Evolutionary conservation across 805 yeast species (phyloP), one percentile per base, ranked within the genome.

Genomic region (Candida loeiensis): DNA sequence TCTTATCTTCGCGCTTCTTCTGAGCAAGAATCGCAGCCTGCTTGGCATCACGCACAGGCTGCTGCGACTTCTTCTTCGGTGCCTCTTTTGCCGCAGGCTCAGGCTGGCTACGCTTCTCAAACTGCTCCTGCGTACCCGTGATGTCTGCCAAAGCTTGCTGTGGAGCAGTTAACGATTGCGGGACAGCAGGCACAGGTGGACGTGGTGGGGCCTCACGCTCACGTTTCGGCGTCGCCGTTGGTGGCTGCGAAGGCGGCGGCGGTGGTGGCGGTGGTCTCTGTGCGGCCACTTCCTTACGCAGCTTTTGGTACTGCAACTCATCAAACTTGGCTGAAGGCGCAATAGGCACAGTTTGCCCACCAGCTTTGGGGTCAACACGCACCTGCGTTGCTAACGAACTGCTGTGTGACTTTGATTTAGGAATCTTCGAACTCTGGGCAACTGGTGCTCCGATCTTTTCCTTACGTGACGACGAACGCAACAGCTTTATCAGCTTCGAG

Each of bases 1-100:
- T 81, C 58, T 87, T 82, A 38, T 85, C 85, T 55, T 87, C 96
- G 36, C 91, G 77, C 51, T 86, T 84, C 56, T 80, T 75, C 48
- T 79, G 85, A 2, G 76, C 74, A 47, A 64, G 59, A 47, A 71
- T 64, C 28, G 80, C 84, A 29, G 76, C 85, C 56, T 66, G 77
- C 40, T 68, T 69, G 11, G 74, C 69, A 46, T 69, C 77, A 27
- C 78, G 62, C 2, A 67, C 76, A 0, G 77, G 77, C 33, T 61
- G 63, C 44, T 55, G 59, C 32, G 54, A 32, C 29, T 41, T 40
- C 34, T 46, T 43, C 13, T 43, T 28, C 2, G 29, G 38, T 37
- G 26, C 18, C 40, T 28, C 46, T 31, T 25, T 47, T 36, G 37
- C 53, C 37, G 43, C 44, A 32, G 44, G 52, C 21, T 30, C 33